Conservation (phyloP, 495 filamentous ascomycete species). For the Lasiosphaeria ovina region DNA sequence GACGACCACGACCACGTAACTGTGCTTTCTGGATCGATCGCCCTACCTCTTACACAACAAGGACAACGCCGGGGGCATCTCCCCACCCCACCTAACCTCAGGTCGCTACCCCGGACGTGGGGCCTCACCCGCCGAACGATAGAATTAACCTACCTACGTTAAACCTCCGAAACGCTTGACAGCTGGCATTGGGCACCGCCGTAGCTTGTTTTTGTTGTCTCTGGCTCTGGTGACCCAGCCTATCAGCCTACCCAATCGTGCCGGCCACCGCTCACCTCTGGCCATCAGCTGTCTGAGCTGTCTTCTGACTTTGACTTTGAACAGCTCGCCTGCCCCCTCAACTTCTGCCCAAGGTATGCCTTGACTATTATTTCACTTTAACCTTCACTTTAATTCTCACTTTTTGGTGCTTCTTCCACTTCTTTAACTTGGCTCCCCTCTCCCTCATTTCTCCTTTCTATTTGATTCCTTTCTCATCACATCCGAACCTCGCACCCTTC, state of each 20-base stretch:
- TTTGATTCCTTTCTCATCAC: no score
- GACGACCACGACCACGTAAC: no score
- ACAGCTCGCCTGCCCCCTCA: background rate
- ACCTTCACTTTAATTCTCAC: background rate
- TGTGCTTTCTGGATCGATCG: no score
- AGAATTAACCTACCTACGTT: no score
- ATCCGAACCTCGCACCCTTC: no score
- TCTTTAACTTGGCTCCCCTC: background rate
- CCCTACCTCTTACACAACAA: no score
- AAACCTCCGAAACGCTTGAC: conserved; percentile 8
- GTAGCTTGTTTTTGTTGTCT: conserved; percentile 13
- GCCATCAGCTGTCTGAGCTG: background rate
- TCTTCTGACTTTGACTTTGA: background rate
- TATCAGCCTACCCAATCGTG: background rate
- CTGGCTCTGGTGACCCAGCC: conserved; percentile 18
- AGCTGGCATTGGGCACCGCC: conserved; percentile 28
- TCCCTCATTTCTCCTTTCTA: background rate
- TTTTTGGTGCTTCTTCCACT: background rate
- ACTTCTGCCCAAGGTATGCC: background rate
- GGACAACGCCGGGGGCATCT: no score
- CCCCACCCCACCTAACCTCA: no score
- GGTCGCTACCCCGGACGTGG: no score
- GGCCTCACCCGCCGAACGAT: no score
- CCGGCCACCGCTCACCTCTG: background rate
- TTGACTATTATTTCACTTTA: background rate